A percentile compares a stretch with the other conserved stretches of the same genome.
These are phyloP conservation scores for Teratosphaeria pseudoeucalypti DNA, from an alignment of 2,329 filamentous ascomycete species.

Conservation along the genomic window DNA sequence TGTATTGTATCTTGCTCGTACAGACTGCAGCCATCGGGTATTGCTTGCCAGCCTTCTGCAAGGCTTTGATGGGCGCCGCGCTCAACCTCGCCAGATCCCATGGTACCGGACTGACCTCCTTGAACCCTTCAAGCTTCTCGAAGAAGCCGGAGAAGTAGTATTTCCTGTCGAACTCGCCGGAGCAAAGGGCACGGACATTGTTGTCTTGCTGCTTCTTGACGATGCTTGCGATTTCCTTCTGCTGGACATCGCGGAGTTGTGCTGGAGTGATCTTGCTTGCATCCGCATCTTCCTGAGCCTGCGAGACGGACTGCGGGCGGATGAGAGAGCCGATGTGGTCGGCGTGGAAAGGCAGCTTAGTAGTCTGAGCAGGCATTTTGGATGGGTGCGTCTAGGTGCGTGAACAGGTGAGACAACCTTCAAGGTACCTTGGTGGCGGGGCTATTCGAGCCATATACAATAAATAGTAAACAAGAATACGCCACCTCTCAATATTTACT, in stretches of 20 bases:
- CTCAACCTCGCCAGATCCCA: conserved; percentile 27
- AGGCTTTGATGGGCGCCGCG: conserved; percentile 26
- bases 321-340: conserved; percentile 66
- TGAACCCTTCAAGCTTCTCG: conserved; percentile 29
- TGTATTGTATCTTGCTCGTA: conserved; percentile 27
- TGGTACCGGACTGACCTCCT: conserved; percentile 26
- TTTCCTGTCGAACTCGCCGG: conserved; percentile 53
- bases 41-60: conserved; percentile 29
- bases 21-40: conserved; percentile 30
- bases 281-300: conserved; percentile 47
- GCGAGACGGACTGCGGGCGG: conserved; percentile 51
- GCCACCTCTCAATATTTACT: too few relatives aligned
- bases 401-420: too few relatives aligned
- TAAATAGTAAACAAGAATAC: too few relatives aligned
- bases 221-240: conserved; percentile 54
- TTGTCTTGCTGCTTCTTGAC: conserved; percentile 55
- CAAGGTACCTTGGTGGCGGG: background rate
- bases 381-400: background rate
- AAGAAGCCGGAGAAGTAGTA: conserved; percentile 31
- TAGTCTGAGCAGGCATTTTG: conserved; percentile 11
- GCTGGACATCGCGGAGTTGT: conserved; percentile 53
- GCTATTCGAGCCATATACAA: background rate
- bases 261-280: conserved; percentile 44
- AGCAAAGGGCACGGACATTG: conserved; percentile 53
- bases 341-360: conserved; percentile 54